Conservation (phyloP, 139 green algal genomes). For the Chlamydomonas sp. region DNA sequence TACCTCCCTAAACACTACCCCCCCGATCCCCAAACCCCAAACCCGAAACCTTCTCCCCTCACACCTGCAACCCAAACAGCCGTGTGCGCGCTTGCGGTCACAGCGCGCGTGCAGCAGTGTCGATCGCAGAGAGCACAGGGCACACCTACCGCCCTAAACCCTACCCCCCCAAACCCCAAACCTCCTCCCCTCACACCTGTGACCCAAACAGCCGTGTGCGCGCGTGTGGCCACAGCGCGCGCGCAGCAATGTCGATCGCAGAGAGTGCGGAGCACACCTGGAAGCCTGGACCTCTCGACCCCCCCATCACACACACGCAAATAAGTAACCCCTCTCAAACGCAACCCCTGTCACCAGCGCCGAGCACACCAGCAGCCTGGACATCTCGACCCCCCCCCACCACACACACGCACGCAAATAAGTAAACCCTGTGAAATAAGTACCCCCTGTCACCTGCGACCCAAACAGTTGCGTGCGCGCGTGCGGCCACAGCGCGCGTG, state of each 20-base stretch:
- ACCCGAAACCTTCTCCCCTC: neutral
- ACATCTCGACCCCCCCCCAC: too few relatives aligned
- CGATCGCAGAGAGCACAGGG: conserved; percentile 29
- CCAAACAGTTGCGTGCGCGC: conserved; percentile 58
- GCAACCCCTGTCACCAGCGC: too few relatives aligned
- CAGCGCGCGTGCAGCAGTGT: conserved; percentile 20
- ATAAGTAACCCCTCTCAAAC: neutral
- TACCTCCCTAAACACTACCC: neutral
- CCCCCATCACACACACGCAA: neutral
- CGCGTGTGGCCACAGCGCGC: conserved; percentile 45
- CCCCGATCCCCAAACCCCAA: neutral
- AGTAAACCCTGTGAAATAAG: too few relatives aligned
- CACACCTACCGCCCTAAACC: conserved; percentile 8
- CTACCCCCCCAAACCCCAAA: conserved; percentile 4
- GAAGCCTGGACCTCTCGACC: neutral
- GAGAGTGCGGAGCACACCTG: conserved; percentile 22
- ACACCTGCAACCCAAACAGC: conserved; percentile 70
- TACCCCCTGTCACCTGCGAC: conserved; percentile 45
- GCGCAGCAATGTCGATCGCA: conserved; percentile 26
- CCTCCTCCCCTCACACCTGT: conserved; percentile 31
- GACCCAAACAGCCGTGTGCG: conserved; percentile 63
- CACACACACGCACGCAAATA: too few relatives aligned
- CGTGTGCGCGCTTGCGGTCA: conserved; percentile 45
- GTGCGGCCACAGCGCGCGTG: conserved; percentile 41
- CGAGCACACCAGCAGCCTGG: too few relatives aligned